These are phyloP conservation scores for Aspergillus ochraceoroseus DNA, from an alignment of 2,329 filamentous ascomycete genomes.

Conservation along the genomic window DNA sequence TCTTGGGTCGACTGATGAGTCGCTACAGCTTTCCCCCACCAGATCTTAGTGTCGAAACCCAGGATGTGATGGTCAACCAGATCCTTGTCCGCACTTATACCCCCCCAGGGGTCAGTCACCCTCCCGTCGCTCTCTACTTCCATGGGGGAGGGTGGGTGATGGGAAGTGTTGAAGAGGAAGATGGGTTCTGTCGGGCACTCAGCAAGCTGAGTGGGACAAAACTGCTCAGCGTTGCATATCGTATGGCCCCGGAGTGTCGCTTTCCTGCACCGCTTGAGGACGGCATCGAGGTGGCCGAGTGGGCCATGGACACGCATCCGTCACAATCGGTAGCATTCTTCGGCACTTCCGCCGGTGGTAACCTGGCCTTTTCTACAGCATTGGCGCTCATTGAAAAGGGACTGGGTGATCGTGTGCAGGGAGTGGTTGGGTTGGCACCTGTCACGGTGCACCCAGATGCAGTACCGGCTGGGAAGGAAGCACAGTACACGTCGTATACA, in stretches of 20 bases:
- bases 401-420: slow-evolving; percentile 32
- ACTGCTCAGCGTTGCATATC: slow-evolving; percentile 12
- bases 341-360: slow-evolving; percentile 40
- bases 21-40: not conserved
- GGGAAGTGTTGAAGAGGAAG: slow-evolving; percentile 13
- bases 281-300: slow-evolving; percentile 9
- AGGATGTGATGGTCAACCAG: slow-evolving; percentile 3
- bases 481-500: slow-evolving; percentile 33
- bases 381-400: slow-evolving; percentile 39
- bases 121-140: slow-evolving; percentile 45
- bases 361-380: slow-evolving; percentile 36
- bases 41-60: slow-evolving; percentile 4
- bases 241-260: slow-evolving; percentile 22
- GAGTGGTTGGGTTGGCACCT: slow-evolving; percentile 38
- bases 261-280: slow-evolving; percentile 17
- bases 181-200: slow-evolving; percentile 5
- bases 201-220: slow-evolving; percentile 1
- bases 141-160: slow-evolving; percentile 18
- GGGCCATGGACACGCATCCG: slow-evolving; percentile 12
- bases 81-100: slow-evolving; percentile 6
- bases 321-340: slow-evolving; percentile 32
- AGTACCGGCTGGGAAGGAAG: slow-evolving; percentile 34
- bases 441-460: slow-evolving; percentile 35
- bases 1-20: not conserved
- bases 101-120: not conserved